phyloP scores from a whole-genome alignment of 352 stramenopile genomes.

The Sclerospora graminicola region DNA sequence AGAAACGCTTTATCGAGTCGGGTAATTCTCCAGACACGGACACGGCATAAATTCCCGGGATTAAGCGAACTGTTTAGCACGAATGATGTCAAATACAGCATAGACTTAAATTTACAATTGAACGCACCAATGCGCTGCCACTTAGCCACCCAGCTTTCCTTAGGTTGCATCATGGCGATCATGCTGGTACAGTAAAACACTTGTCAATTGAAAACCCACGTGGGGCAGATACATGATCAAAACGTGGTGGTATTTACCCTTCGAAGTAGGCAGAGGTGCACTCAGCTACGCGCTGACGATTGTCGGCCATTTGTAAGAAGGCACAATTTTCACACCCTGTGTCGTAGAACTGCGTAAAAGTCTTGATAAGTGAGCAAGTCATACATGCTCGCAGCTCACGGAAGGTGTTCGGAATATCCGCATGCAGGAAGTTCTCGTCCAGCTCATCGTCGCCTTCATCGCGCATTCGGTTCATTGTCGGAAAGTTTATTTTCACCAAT shows the following conservation, averaged over 20 bases:
- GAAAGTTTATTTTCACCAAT: not conserved
- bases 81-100: not conserved
- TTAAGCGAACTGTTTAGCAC: slow-evolving; percentile 41
- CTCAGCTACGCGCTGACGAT: slow-evolving; percentile 79
- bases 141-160: slow-evolving; percentile 86
- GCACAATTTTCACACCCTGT: slow-evolving; percentile 84
- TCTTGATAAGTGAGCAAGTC: slow-evolving; percentile 85
- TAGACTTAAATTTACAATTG: not conserved
- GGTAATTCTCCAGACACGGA: slow-evolving; percentile 77
- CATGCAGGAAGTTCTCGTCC: slow-evolving; percentile 68
- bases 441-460: slow-evolving; percentile 79
- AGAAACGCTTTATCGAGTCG: slow-evolving; percentile 82
- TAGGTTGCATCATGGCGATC: slow-evolving; percentile 85
- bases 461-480: slow-evolving; percentile 37
- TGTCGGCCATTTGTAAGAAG: slow-evolving; percentile 86
- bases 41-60: slow-evolving; percentile 83
- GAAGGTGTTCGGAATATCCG: slow-evolving; percentile 84
- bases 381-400: slow-evolving; percentile 81
- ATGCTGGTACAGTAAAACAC: slow-evolving; percentile 29
- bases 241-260: slow-evolving; percentile 27
- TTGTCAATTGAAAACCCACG: not conserved
- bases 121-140: slow-evolving; percentile 77
- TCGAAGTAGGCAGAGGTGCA: slow-evolving; percentile 86
- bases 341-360: slow-evolving; percentile 87
- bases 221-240: not conserved